phyloP scores from a whole-genome alignment of 805 yeast species.

The Lipomyces lipofer region DNA sequence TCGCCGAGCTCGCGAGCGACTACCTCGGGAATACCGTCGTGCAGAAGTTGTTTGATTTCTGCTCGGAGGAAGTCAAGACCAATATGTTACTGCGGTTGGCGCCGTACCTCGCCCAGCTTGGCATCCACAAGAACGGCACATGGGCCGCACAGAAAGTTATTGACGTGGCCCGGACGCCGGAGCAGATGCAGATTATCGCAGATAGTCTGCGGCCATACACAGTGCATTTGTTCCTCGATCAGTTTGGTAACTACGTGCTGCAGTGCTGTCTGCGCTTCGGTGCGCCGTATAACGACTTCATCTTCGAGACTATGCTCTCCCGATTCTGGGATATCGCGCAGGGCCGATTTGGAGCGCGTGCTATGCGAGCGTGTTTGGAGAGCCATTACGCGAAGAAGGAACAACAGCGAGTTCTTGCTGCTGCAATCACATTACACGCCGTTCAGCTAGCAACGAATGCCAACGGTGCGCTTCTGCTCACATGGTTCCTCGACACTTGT shows the following conservation, averaged over 20 bases:
- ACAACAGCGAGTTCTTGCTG: conserved; percentile 70
- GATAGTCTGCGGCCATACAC: conserved; percentile 75
- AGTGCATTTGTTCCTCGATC: conserved; percentile 85
- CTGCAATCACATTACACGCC: conserved; percentile 74
- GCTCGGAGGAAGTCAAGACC: conserved; percentile 70
- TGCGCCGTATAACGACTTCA: conserved; percentile 83
- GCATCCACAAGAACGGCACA: conserved; percentile 96
- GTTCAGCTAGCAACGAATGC: conserved; percentile 76
- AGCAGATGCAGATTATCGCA: conserved; percentile 65
- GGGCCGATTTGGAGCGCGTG: conserved; percentile 93
- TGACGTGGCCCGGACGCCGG: conserved; percentile 63
- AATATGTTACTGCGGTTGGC: conserved; percentile 76
- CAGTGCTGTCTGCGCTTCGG: conserved; percentile 93
- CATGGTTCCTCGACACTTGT: conserved; percentile 93
- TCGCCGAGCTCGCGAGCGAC: conserved; percentile 88
- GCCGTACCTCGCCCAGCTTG: conserved; percentile 84
- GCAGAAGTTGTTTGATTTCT: conserved; percentile 78
- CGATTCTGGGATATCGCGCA: conserved; percentile 78
- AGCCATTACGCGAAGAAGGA: conserved; percentile 65
- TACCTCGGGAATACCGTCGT: conserved; percentile 95
- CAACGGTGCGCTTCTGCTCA: conserved; percentile 84
- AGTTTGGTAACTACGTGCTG: conserved; percentile 93
- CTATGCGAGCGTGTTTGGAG: conserved; percentile 90
- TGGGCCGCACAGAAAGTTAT: conserved; percentile 99
- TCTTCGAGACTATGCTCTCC: conserved; percentile 77